Evolutionary conservation across 768 basidiomycete genomes (phyloP), one percentile per base, ranked within the genome.

Genomic region (Coprinopsis sp.): DNA sequence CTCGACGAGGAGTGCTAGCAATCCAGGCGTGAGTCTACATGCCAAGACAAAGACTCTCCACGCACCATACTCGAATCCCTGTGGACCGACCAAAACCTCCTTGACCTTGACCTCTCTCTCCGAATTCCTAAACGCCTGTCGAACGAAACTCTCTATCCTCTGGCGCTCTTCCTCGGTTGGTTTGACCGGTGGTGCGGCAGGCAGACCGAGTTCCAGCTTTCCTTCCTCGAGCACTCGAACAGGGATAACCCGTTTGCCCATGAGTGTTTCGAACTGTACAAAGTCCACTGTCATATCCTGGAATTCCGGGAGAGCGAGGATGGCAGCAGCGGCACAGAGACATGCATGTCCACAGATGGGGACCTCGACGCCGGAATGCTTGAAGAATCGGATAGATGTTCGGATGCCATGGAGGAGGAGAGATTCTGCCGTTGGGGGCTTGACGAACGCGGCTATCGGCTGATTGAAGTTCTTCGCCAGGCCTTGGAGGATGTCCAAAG

Each of bases 401-500:
- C 31, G 54, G 54, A 0, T 49, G 27, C 18, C 27, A 29, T 11
- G 8, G 27, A 14, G 51, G 22, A 63, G 57, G 7, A 55, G 50
- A 19, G 40, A 6, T n/a, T 53, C 47, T 6, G 54, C 51, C 22
- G 54, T 55, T 5, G 44, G 31, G 1, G 63, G 56, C 7, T 61
- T 59, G 12, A 76, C 51, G 47, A 72, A 66, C 2, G 62, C 53
- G 1, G 61, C 59, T 37, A 74, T 67, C 7, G 75, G 74, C 46
- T 77, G 74, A 42, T 70, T 69, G 23, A 79, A 60, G 45, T 72
- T 74, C 43, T 54, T 56, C 3, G 74, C 64, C 22, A 74, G 64
- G 11, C 59, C 56, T 38, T 54, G 52, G 11, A 73, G 58, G 3
- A 52, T 56, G 6, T 63, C 61, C 0, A 50, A 41, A 6, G 69